Conservation (phyloP, 768 basidiomycete species). For the Kwoniella europaea region DNA sequence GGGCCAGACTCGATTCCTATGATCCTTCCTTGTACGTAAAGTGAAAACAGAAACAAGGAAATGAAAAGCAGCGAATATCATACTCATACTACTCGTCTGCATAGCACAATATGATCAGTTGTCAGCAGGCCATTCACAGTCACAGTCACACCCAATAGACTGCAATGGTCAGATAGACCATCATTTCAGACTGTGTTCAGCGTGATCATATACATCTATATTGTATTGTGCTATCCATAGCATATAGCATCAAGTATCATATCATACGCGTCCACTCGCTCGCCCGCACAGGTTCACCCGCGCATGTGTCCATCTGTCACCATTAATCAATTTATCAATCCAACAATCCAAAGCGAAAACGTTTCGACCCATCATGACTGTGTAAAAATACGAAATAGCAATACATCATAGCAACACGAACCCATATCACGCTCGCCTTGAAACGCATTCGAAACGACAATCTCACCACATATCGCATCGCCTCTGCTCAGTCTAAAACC, state of each 20-base stretch:
- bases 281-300: background rate
- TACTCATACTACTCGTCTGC: background rate
- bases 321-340: background rate
- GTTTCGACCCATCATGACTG: background rate
- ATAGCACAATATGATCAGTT: too few species aligned
- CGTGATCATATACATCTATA: background rate
- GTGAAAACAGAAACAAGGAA: background rate
- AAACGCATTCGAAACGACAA: slow-evolving; percentile 2
- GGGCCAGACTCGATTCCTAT: background rate
- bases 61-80: background rate
- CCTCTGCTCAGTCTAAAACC: background rate
- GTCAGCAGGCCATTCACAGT: background rate
- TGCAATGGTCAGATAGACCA: background rate
- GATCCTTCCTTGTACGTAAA: background rate
- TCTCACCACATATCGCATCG: background rate
- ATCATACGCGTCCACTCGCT: background rate
- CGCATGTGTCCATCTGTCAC: background rate
- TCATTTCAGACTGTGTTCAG: background rate
- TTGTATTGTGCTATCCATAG: background rate
- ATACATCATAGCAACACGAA: background rate
- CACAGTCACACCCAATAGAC: background rate
- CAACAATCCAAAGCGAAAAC: background rate
- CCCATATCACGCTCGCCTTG: background rate
- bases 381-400: background rate
- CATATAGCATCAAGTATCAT: background rate